Evolutionary conservation across 768 basidiomycete species (phyloP), one percentile per base, ranked within the genome.

Genomic region (Xerocomus spinulosus): DNA sequence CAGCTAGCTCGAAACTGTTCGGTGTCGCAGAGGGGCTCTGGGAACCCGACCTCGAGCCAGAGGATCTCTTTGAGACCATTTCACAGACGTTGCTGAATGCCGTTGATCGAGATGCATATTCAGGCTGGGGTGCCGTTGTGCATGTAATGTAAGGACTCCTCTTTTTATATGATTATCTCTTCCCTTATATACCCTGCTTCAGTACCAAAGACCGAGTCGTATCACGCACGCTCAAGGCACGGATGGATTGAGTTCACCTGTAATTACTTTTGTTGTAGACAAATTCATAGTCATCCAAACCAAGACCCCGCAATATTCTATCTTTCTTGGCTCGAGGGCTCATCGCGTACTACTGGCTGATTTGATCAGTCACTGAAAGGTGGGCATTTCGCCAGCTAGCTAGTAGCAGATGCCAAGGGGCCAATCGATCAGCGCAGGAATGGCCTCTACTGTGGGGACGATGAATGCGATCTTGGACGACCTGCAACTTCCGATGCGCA

Each of bases 1-100:
- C 92, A 1, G 95, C 96, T 18, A 85, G 85, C 60, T 75, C 82
- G 52, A 97, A 97, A 72, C 70, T 99, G 54, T 96, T 84, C 60
- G 96, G 96, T 85, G 85, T 95, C 44, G 96, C 96, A 34, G 96
- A 99, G 68, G 92, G 93, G 3, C 77, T 99, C 25, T 99, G 96
- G 96, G 96, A 99, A 69, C 93, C 95, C 9, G 90, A 93, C 67
- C 74, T 99, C 66, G 93, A 85, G 64, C 82, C 94, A 13, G 96
- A 98, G 62, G 96, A 98, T 67, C 73, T 99, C 38, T 99, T 99
- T 62, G 96, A 99, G 74, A 98, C 96, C 2, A 93, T 97, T 61
- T 92, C 91, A 24, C 96, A 99, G 69, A 94, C 93, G 7, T 69
- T 99, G 51, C 68, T 98, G 68, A 98, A 94, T 60, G 89, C 92